Conservation (phyloP, 805 yeast genomes). For the Ogataea wickerhamii region DNA sequence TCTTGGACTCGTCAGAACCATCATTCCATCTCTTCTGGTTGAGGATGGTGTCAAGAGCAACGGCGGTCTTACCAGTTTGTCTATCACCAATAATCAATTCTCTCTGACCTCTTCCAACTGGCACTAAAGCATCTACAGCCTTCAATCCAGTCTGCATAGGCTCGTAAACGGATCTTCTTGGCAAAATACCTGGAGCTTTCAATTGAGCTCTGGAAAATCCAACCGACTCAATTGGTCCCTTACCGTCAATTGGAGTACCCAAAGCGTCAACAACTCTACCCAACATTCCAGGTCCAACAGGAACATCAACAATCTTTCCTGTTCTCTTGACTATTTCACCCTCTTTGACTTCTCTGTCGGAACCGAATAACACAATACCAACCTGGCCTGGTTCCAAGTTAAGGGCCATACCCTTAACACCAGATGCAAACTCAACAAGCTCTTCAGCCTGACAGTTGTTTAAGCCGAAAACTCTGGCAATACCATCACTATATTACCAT, state of each 20-base stretch:
- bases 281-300: constrained; percentile 95
- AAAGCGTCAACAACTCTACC: constrained; percentile 99
- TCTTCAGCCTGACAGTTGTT: constrained; percentile 99
- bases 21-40: constrained; percentile 99
- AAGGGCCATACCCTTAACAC: constrained; percentile 99
- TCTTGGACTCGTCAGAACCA: constrained; percentile 93
- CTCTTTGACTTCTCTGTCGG: constrained; percentile 97
- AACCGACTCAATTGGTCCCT: constrained; percentile 92
- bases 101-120: constrained; percentile 99
- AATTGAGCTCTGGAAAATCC: constrained; percentile 93
- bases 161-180: constrained; percentile 97
- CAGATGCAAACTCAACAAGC: constrained; percentile 97
- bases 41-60: constrained; percentile 95
- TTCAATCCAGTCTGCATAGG: constrained; percentile 99
- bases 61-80: constrained; percentile 99
- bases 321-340: constrained; percentile 99
- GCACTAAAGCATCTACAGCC: constrained; percentile 98
- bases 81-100: constrained; percentile 99
- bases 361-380: constrained; percentile 99
- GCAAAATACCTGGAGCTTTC: constrained; percentile 99
- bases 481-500: constrained; percentile 80
- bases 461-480: constrained; percentile 99
- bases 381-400: constrained; percentile 99
- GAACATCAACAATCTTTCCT: constrained; percentile 98
- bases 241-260: constrained; percentile 99